phyloP scores from a whole-genome alignment of 176 grass and related monocot species.

The Carex littledalei region DNA sequence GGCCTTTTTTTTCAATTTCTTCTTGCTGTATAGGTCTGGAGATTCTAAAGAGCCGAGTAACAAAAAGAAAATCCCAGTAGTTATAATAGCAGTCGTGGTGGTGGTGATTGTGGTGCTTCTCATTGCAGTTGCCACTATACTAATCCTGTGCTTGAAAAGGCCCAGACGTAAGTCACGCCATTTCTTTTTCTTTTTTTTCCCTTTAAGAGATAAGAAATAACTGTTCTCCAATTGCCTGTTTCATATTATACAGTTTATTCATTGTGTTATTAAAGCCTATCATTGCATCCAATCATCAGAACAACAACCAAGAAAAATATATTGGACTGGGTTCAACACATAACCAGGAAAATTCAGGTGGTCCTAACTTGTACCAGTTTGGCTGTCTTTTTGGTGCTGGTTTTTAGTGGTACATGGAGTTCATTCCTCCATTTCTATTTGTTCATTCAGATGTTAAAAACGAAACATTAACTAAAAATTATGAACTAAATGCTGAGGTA shows the following conservation, averaged over 20 bases:
- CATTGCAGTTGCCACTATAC: neutral
- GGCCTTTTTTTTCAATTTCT: neutral
- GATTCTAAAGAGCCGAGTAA: neutral
- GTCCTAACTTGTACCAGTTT: neutral
- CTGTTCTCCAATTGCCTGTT: neutral
- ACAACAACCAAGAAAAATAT: neutral
- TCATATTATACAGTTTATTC: neutral
- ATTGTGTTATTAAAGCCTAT: too few species aligned
- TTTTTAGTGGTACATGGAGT: neutral
- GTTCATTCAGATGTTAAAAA: neutral
- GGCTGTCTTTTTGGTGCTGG: neutral
- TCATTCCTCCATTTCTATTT: neutral
- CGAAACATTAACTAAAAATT: neutral
- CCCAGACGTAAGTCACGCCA: neutral
- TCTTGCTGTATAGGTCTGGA: neutral
- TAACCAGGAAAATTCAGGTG: neutral
- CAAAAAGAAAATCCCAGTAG: constrained; percentile 1
- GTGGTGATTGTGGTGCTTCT: neutral
- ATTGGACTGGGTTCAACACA: too few species aligned
- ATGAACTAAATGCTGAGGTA: neutral
- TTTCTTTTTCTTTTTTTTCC: neutral
- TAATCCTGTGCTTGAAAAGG: constrained; percentile 3
- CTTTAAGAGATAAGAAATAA: neutral
- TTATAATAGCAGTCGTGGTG: neutral
- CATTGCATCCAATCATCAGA: too few species aligned